Conservation (phyloP, 371 early-diverging fungal species). For the Mortierella sp. region DNA sequence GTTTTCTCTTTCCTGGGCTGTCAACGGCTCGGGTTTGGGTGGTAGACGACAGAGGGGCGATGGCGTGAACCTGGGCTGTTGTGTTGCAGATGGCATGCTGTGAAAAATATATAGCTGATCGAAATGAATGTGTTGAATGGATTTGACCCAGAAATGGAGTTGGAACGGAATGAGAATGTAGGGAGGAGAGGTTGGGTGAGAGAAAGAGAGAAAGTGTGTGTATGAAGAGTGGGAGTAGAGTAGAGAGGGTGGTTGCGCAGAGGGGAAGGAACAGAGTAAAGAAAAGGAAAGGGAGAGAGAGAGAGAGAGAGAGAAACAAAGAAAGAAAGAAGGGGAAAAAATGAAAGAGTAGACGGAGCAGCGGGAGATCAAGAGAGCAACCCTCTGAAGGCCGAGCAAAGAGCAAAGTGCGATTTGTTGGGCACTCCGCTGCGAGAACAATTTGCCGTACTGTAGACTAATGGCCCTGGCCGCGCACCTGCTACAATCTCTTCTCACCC, state of each 20-base stretch:
- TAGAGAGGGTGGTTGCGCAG: neutral
- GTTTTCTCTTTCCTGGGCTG: slow-evolving; percentile 57
- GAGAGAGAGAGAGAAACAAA: neutral
- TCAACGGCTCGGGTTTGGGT: slow-evolving; percentile 39
- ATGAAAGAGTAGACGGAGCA: too few relatives aligned
- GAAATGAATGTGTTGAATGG: neutral
- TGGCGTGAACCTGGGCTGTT: slow-evolving; percentile 28
- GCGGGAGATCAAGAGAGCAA: neutral
- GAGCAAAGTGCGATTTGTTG: too few relatives aligned
- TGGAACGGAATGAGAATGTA: neutral
- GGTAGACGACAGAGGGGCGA: slow-evolving; percentile 24
- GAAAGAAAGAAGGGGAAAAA: neutral
- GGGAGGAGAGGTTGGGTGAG: neutral
- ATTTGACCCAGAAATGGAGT: slow-evolving; percentile 8
- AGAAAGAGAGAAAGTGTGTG: neutral
- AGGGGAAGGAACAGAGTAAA: neutral
- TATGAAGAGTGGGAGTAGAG: too few relatives aligned
- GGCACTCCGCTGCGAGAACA: too few relatives aligned
- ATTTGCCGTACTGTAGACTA: too few relatives aligned
- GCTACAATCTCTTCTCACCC: too few relatives aligned
- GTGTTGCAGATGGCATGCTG: neutral
- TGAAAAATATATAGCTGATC: too few relatives aligned
- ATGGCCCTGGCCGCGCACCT: too few relatives aligned
- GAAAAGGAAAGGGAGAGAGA: neutral
- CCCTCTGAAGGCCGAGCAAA: too few relatives aligned